Percentiles rank a stretch among this genome's conserved stretches.
phyloP scores from a whole-genome alignment of 371 early-diverging fungal species.

The Mucor ambiguus region DNA sequence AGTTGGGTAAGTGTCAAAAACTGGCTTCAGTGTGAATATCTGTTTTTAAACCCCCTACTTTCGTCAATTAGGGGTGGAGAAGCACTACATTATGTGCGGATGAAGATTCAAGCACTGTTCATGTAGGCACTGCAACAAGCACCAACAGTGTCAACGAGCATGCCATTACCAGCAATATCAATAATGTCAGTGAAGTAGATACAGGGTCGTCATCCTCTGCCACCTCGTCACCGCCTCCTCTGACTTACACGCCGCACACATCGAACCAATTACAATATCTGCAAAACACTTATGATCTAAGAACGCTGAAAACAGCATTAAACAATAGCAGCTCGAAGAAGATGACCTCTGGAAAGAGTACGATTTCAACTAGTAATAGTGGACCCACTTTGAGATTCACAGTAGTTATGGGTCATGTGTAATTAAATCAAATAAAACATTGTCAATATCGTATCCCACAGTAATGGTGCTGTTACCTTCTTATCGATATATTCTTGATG shows the following conservation, averaged over 20 bases:
- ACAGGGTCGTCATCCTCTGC: not conserved
- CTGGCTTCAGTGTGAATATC: not conserved
- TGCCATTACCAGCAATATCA: not conserved
- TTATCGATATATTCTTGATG: no score
- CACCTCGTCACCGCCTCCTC: slow-evolving; percentile 5
- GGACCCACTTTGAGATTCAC: slow-evolving; percentile 40
- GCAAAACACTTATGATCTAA: slow-evolving; percentile 7
- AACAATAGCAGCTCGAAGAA: not conserved
- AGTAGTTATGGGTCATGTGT: slow-evolving; percentile 54
- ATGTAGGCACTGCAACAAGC: not conserved
- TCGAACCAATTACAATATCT: slow-evolving; percentile 13
- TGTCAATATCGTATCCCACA: not conserved
- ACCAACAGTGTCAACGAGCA: not conserved
- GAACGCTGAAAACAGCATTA: slow-evolving; percentile 12
- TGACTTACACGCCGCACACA: slow-evolving; percentile 7
- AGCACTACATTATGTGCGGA: slow-evolving; percentile 56
- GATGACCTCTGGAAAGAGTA: not conserved
- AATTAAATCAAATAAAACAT: slow-evolving; percentile 8
- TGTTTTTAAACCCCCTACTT: not conserved
- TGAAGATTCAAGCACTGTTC: slow-evolving; percentile 20
- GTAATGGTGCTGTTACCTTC: no score
- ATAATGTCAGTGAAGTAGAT: not conserved
- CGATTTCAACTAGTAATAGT: not conserved
- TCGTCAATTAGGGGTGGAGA: slow-evolving; percentile 51
- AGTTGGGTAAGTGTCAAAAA: slow-evolving; percentile 52